Conservation (phyloP, 208 protist genomes). For the Leptomonas pyrrhocoris region DNA sequence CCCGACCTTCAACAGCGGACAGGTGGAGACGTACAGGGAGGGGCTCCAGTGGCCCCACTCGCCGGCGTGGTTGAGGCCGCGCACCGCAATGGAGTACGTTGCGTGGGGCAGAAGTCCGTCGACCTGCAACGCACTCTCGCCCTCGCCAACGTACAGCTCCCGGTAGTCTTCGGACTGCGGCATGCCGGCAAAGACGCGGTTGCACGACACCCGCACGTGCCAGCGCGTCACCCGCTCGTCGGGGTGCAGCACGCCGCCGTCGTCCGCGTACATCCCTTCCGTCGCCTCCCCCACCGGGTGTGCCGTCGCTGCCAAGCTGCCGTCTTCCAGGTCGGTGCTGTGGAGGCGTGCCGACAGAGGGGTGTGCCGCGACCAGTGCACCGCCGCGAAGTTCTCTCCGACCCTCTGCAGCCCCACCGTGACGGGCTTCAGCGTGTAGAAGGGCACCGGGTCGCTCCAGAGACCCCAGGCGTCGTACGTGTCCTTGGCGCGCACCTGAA, state of each 20-base stretch:
- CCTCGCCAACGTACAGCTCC: constrained; percentile 53
- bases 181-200: constrained; percentile 72
- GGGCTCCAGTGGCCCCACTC: constrained; percentile 91
- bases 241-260: constrained; percentile 45
- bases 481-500: constrained; percentile 90
- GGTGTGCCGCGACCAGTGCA: constrained; percentile 75
- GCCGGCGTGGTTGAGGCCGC: constrained; percentile 66
- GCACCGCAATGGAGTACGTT: constrained; percentile 78
- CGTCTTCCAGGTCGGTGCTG: constrained; percentile 13
- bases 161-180: constrained; percentile 59
- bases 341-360: background rate
- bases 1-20: constrained; percentile 67
- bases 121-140: constrained; percentile 57
- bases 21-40: constrained; percentile 60
- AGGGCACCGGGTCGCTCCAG: constrained; percentile 80
- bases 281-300: constrained; percentile 15
- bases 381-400: constrained; percentile 85
- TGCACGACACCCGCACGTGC: constrained; percentile 80
- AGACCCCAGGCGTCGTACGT: constrained; percentile 92
- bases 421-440: constrained; percentile 85
- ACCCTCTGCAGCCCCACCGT: constrained; percentile 50
- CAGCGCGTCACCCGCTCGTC: constrained; percentile 80
- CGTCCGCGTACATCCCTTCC: constrained; percentile 27
- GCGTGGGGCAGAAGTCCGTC: constrained; percentile 67
- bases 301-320: constrained; percentile 1